Conservation (phyloP, 75 land plant genomes). For the Selaginella tamariscina region DNA sequence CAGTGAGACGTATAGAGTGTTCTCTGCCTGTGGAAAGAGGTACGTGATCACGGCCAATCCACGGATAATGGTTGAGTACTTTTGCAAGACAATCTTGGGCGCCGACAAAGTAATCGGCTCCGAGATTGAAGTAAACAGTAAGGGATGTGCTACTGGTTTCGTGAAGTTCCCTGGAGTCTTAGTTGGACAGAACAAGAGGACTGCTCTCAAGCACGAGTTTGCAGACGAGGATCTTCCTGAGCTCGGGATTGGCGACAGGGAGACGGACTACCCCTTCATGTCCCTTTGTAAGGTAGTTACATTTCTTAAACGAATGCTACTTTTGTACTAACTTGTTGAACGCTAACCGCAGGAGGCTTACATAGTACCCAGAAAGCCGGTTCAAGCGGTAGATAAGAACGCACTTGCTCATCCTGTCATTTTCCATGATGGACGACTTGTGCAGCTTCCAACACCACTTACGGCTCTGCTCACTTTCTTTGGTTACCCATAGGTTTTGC, state of each 20-base stretch:
- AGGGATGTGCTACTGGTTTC: slow-evolving; percentile 68
- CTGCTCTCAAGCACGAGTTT: slow-evolving; percentile 24
- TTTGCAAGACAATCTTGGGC: slow-evolving; percentile 51
- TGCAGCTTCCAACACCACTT: slow-evolving; percentile 21
- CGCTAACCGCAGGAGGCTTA: slow-evolving; percentile 38
- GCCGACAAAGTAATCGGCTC: slow-evolving; percentile 74
- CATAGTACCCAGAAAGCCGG: slow-evolving; percentile 32
- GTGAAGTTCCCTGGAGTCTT: slow-evolving; percentile 46
- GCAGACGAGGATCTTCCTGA: slow-evolving; percentile 38
- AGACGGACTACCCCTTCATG: slow-evolving; percentile 41
- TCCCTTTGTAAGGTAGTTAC: slow-evolving; percentile 29
- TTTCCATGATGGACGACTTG: slow-evolving; percentile 31
- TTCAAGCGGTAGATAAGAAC: slow-evolving; percentile 15
- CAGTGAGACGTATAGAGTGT: slow-evolving; percentile 52
- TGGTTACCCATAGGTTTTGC: slow-evolving; percentile 24
- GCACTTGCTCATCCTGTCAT: slow-evolving; percentile 15
- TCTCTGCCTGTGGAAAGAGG: slow-evolving; percentile 36
- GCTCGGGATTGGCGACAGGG: slow-evolving; percentile 56
- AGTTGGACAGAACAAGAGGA: slow-evolving; percentile 46
- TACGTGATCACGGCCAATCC: slow-evolving; percentile 62
- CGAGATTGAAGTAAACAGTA: slow-evolving; percentile 48
- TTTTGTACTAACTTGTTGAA: not conserved
- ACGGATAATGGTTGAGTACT: slow-evolving; percentile 73
- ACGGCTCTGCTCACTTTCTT: slow-evolving; percentile 16
- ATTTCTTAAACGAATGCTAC: not conserved